These are phyloP conservation scores for Blechomonas ayalai DNA, from an alignment of 208 protist genomes.

Conservation along the genomic window DNA sequence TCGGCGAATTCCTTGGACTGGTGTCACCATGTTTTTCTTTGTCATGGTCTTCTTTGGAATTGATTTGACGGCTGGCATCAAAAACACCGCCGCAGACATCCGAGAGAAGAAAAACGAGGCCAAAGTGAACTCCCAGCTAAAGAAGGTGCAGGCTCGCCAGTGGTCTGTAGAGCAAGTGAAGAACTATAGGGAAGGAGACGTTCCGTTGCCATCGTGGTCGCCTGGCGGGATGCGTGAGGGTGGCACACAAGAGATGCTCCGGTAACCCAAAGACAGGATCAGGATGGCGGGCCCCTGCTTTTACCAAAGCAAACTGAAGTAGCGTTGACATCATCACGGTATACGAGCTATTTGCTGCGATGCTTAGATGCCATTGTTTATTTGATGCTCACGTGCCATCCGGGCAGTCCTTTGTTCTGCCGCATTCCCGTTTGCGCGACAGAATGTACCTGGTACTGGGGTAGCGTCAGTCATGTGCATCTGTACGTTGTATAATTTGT, in stretches of 20 bases:
- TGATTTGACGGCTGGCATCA: conserved; percentile 70
- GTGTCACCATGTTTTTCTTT: conserved; percentile 75
- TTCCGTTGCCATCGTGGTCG: conserved; percentile 68
- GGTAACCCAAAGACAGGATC: background rate
- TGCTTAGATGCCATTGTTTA: no score
- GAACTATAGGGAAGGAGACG: conserved; percentile 50
- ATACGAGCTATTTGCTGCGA: no score
- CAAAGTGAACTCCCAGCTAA: conserved; percentile 39
- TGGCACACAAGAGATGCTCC: background rate
- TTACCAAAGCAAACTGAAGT: background rate
- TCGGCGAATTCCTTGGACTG: conserved; percentile 66
- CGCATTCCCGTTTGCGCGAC: no score
- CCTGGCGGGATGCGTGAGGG: conserved; percentile 46
- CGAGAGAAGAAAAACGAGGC: conserved; percentile 74
- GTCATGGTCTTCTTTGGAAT: conserved; percentile 83
- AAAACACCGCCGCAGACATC: conserved; percentile 60
- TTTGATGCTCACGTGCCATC: no score
- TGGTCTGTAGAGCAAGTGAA: conserved; percentile 83
- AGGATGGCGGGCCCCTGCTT: background rate
- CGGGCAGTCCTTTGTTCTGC: no score
- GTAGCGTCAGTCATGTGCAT: conserved; percentile 4
- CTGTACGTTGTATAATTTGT: background rate
- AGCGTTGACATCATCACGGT: no score
- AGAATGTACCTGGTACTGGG: background rate
- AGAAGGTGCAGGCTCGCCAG: conserved; percentile 60